Percentiles rank a stretch among this genome's conserved stretches.
phyloP scores from a whole-genome alignment of 2,329 filamentous ascomycete genomes.

The Aureobasidium mangrovei region DNA sequence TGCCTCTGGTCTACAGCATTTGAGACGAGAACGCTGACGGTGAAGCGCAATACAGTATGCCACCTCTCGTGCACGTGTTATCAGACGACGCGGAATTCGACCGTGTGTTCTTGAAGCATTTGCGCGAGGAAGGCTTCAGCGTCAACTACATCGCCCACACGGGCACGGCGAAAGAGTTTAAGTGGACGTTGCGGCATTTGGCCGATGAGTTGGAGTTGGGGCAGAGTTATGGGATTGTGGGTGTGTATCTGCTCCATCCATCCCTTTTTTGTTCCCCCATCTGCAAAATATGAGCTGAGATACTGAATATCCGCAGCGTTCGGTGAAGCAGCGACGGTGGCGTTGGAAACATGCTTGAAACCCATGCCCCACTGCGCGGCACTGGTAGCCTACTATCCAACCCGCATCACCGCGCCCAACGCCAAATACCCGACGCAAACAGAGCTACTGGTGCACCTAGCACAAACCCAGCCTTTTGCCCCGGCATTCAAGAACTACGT shows the following conservation, averaged over 20 bases:
- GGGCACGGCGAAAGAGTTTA: conserved; percentile 24
- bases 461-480: conserved; percentile 29
- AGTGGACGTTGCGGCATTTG: conserved; percentile 27
- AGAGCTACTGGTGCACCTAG: conserved; percentile 33
- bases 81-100: conserved; percentile 32
- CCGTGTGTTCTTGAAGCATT: conserved; percentile 29
- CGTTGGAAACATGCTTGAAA: conserved; percentile 33
- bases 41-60: conserved; percentile 14
- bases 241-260: conserved; percentile 5
- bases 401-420: conserved; percentile 29
- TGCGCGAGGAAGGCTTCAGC: conserved; percentile 36
- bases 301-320: conserved; percentile 28
- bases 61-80: conserved; percentile 31
- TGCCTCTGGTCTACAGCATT: too few species aligned
- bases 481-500: conserved; percentile 33
- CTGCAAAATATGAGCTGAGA: background rate
- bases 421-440: conserved; percentile 31
- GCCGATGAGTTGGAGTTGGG: conserved; percentile 30
- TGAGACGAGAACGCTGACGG: background rate
- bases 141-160: conserved; percentile 30
- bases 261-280: background rate
- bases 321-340: conserved; percentile 32
- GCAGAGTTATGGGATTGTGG: conserved; percentile 24
- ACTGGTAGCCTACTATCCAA: conserved; percentile 37
- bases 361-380: conserved; percentile 33